Evolutionary conservation across 2,329 filamentous ascomycete species (phyloP), one percentile per base, ranked within the genome.

Genomic region (Fusarium sp.): DNA sequence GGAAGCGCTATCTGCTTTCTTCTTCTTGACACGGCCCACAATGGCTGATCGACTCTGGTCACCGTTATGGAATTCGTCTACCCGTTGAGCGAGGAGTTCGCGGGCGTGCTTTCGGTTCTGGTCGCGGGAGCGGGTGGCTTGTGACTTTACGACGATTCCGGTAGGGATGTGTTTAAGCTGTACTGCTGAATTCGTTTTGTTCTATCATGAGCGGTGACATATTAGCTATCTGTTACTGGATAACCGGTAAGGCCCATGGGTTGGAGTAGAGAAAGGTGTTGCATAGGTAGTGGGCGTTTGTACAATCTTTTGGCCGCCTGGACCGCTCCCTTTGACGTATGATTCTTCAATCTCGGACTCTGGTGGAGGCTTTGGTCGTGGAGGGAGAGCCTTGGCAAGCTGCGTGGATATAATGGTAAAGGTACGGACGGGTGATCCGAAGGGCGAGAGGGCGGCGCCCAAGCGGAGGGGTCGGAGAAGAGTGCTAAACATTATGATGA

Each of bases 171-270:
- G 97, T 76, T 93, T 97, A 38, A 99, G 88, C 82, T 99, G 97
- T 3, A 98, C 96, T 40, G 96, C 96, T 0, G 94, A 98, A 74
- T 92, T 95, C 29, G 97, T 99, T 90, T 99, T 99, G 85, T 99
- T 99, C 93, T 92, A 70, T 58, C 8, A 47, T 31, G 40, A 29
- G n/a, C 16, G 22, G 52, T 8, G 18, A 18, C 33, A 58, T 68
- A 56, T 74, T 42, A 69, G 69, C 62, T 18, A 3, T 27, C 2
- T 36, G 20, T 35, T 57, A 27, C 20, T 20, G 20, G 31, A 35
- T 57, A 6, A 22, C 7, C 33, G 10, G 18, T 9, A 57, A 14
- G n/a, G 10, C 10, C 27, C 14, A 47, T 47, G 27, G 36, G n/a
- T 27, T 33, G 56, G 47, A 65, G 38, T 36, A 45, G 52, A 42